A percentile compares a stretch with the other conserved stretches of the same genome.
Conservation (phyloP, 2,329 filamentous ascomycete species). For the Botrytis byssoidea region DNA sequence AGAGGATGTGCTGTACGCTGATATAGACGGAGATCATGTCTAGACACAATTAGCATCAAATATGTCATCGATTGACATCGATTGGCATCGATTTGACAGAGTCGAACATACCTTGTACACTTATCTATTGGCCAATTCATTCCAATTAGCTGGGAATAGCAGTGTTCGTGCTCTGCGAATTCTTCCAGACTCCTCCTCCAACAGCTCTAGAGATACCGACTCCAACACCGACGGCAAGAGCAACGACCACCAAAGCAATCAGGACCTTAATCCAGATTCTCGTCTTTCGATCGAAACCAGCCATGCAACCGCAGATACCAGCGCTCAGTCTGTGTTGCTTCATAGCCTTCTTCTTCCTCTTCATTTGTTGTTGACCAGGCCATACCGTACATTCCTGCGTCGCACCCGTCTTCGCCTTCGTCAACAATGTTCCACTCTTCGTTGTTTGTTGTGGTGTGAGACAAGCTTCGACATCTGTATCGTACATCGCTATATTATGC, state of each 20-base stretch:
- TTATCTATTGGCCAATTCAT: not conserved
- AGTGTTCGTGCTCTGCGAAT: slow-evolving; percentile 28
- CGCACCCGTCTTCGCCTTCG: slow-evolving; percentile 3
- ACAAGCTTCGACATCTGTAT: slow-evolving; percentile 31
- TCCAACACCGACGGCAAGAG: slow-evolving; percentile 54
- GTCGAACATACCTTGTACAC: slow-evolving; percentile 9
- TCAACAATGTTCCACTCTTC: slow-evolving; percentile 4
- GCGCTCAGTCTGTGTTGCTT: slow-evolving; percentile 55
- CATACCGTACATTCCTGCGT: slow-evolving; percentile 53
- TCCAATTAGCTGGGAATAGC: slow-evolving; percentile 11
- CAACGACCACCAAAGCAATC: slow-evolving; percentile 52
- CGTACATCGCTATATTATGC: slow-evolving; percentile 26
- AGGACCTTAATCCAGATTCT: slow-evolving; percentile 55
- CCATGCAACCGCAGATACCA: slow-evolving; percentile 52
- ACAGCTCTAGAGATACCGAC: slow-evolving; percentile 61
- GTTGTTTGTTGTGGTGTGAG: slow-evolving; percentile 20
- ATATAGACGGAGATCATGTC: not conserved
- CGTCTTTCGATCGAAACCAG: slow-evolving; percentile 53
- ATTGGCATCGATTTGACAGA: not conserved
- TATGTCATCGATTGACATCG: not conserved
- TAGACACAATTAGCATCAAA: slow-evolving; percentile 3
- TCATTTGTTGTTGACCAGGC: slow-evolving; percentile 61
- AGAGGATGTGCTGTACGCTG: not conserved
- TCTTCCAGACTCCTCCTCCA: slow-evolving; percentile 58
- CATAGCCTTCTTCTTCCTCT: slow-evolving; percentile 57